Conservation (phyloP, 2,329 filamentous ascomycete species). For the Phyllosticta citrichinensis region DNA sequence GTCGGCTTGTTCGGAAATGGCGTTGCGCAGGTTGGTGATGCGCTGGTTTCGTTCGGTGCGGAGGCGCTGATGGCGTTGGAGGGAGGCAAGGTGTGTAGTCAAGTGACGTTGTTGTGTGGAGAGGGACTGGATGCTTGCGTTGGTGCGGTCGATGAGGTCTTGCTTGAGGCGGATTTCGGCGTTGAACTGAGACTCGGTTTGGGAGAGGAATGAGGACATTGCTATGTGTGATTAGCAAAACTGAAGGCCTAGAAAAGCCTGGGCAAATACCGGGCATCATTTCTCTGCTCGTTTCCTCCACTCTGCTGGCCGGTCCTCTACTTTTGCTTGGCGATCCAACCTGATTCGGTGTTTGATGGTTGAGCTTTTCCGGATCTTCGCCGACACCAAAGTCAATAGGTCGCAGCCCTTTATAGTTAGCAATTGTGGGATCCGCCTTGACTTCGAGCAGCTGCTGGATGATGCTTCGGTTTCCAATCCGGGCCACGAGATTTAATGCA, state of each 20-base stretch:
- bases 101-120: constrained; percentile 71
- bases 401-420: constrained; percentile 78
- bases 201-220: constrained; percentile 71
- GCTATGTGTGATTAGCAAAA: constrained; percentile 37
- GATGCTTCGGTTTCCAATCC: constrained; percentile 87
- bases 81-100: constrained; percentile 59
- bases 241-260: background rate
- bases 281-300: constrained; percentile 68
- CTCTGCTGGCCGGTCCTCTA: constrained; percentile 33
- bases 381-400: constrained; percentile 94
- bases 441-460: constrained; percentile 96
- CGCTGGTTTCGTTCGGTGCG: constrained; percentile 57
- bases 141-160: constrained; percentile 69
- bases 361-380: constrained; percentile 44
- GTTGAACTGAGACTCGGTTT: constrained; percentile 70
- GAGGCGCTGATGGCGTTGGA: constrained; percentile 56
- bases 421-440: constrained; percentile 82
- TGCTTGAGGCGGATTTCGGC: constrained; percentile 76
- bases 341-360: constrained; percentile 29
- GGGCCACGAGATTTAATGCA: constrained; percentile 82
- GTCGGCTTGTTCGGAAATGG: constrained; percentile 57
- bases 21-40: constrained; percentile 66
- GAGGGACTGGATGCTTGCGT: constrained; percentile 68
- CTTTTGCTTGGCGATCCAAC: constrained; percentile 26
- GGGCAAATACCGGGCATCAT: constrained; percentile 62